These are phyloP conservation scores for Ceratocystis eucalypticola DNA, from an alignment of 2,329 filamentous ascomycete species.

Conservation along the genomic window DNA sequence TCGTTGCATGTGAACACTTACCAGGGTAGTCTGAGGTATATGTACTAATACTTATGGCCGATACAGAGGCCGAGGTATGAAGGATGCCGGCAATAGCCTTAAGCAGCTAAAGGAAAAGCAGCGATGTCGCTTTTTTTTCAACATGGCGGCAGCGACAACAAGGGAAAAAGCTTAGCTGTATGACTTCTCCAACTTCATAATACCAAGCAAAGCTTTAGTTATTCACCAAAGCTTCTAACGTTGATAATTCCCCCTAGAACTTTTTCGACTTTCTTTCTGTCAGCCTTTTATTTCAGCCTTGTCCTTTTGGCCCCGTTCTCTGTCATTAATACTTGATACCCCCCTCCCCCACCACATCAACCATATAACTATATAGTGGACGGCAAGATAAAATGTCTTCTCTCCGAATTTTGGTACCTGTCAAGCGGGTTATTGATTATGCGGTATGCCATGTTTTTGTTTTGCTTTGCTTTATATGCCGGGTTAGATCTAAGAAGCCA, in stretches of 20 bases:
- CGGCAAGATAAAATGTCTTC: constrained; percentile 38
- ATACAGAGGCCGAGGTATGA: constrained; percentile 10
- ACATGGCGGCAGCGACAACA: constrained; percentile 16
- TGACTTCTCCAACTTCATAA: background rate
- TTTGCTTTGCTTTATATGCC: background rate
- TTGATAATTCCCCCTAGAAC: background rate
- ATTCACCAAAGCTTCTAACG: background rate
- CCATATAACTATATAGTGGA: background rate
- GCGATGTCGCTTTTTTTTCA: constrained; percentile 18
- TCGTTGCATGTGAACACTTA: constrained; percentile 1
- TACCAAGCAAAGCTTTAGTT: background rate
- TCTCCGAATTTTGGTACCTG: constrained; percentile 62
- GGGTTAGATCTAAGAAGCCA: background rate
- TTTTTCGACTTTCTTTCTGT: background rate
- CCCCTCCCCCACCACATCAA: background rate
- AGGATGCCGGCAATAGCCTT: constrained; percentile 15
- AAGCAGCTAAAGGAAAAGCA: constrained; percentile 4
- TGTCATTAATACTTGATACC: background rate
- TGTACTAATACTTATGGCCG: constrained; percentile 14
- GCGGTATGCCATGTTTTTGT: constrained; percentile 42
- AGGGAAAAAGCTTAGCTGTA: background rate
- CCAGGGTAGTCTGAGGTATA: background rate
- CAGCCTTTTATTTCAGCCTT: background rate
- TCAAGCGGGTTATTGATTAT: constrained; percentile 81
- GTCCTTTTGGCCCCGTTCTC: background rate